These are phyloP conservation scores for Backusella tuberculispora DNA, from an alignment of 192 early-diverging fungal genomes.

Conservation along the genomic window DNA sequence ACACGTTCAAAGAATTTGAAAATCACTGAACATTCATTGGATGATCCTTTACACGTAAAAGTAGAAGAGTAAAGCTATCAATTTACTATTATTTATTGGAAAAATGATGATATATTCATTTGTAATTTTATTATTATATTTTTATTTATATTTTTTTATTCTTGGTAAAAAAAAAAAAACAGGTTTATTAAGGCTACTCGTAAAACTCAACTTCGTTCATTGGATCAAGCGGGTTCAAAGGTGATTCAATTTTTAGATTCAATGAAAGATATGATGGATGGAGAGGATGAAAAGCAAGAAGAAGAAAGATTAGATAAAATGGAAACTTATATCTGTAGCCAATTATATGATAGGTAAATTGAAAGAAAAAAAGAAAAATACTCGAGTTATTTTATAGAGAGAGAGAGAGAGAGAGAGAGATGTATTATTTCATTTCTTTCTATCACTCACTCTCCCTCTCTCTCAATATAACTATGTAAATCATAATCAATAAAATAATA, in stretches of 20 bases:
- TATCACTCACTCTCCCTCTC: too few relatives aligned
- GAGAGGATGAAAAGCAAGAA: background rate
- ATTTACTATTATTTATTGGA: background rate
- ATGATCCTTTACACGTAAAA: constrained; percentile 6
- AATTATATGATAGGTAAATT: constrained; percentile 46
- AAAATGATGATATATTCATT: too few relatives aligned
- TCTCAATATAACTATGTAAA: too few relatives aligned
- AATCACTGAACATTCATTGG: background rate
- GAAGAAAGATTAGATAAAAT: constrained; percentile 51
- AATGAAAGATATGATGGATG: constrained; percentile 23
- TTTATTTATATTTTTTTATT: background rate
- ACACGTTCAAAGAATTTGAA: background rate
- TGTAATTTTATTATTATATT: background rate
- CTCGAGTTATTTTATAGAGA: too few relatives aligned
- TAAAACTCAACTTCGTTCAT: constrained; percentile 24
- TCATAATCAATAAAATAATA: background rate
- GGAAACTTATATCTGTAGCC: constrained; percentile 49
- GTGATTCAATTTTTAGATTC: constrained; percentile 26
- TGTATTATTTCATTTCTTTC: too few relatives aligned
- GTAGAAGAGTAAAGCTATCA: constrained; percentile 1
- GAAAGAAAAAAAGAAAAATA: too few relatives aligned
- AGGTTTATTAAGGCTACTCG: constrained; percentile 39
- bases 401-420: too few relatives aligned
- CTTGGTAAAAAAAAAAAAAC: background rate
- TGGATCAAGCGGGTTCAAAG: constrained; percentile 20